These are phyloP conservation scores for Ceratocystis lukuohia DNA, from an alignment of 2,329 filamentous ascomycete genomes.

Conservation along the genomic window DNA sequence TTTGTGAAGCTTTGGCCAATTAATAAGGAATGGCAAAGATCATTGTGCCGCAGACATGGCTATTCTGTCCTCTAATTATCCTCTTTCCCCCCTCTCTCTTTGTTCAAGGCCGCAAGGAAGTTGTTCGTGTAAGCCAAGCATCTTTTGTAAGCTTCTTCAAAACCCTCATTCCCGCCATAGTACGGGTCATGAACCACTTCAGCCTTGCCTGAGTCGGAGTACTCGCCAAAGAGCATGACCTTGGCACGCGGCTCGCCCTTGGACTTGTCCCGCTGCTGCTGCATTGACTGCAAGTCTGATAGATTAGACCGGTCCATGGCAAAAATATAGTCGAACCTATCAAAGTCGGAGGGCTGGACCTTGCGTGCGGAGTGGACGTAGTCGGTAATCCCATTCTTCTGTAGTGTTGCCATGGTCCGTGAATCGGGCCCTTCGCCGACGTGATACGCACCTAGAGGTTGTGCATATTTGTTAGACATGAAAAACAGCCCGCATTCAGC, in stretches of 20 bases:
- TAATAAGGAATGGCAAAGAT: no score
- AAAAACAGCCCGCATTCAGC: conserved; percentile 82
- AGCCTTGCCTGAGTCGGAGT: conserved; percentile 49
- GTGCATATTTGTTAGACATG: conserved; percentile 27
- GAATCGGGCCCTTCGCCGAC: conserved; percentile 61
- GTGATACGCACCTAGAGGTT: conserved; percentile 59
- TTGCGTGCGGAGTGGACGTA: conserved; percentile 69
- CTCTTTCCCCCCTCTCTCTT: conserved; percentile 21
- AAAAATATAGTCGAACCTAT: conserved; percentile 80
- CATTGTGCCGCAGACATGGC: no score
- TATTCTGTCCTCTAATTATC: neutral
- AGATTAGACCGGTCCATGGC: conserved; percentile 87
- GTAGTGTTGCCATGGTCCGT: conserved; percentile 63
- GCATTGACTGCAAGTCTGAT: conserved; percentile 49
- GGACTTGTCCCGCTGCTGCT: conserved; percentile 42
- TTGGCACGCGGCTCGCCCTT: conserved; percentile 34
- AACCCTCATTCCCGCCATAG: conserved; percentile 73
- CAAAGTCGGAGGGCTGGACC: conserved; percentile 49
- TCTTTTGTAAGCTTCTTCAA: conserved; percentile 78
- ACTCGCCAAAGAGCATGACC: conserved; percentile 75
- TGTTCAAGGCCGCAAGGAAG: conserved; percentile 49
- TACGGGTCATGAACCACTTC: conserved; percentile 83
- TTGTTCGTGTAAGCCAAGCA: conserved; percentile 61
- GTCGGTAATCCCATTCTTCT: conserved; percentile 57
- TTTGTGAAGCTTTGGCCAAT: no score